Evolutionary conservation across 495 filamentous ascomycete species (phyloP), one percentile per base, ranked within the genome.

Genomic region (Aspergillus conjunctus): DNA sequence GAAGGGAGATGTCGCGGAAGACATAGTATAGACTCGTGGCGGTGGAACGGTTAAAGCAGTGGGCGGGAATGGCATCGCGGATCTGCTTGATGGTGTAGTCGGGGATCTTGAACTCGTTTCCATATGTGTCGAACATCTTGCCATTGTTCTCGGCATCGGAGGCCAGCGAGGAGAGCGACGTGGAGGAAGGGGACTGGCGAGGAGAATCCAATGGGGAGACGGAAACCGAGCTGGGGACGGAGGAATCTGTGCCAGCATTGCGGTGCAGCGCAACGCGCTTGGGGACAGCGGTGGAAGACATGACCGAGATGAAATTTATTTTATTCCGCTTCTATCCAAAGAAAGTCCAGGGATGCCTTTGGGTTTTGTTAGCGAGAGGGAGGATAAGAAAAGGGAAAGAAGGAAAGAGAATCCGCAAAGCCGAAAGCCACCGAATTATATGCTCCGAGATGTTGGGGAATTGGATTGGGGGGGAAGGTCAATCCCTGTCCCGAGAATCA

Each of bases 131-230:
- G 26, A 85, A 64, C 71, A 92, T 83, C 74, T 85, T 86, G 73
- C 78, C 75, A 32, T 61, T 63, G 43, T 50, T 65, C 60, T 79
- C 76, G 49, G 63, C 62, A 3, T 78, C 77, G 14, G 91, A 94
- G 48, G 85, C 86, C 77, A 97, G 80, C 45, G 93, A 97, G 31
- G 93, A 97, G 52, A 97, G 83, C 3, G 93, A 97, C 6, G 94
- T 95, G 20, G 89, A 89, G 9, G 93, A 97, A 18, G 91, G 85
- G 11, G 91, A 95, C 39, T 85, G 85, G 34, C 82, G 80, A 54
- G 92, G 91, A 54, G 86, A 88, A 66, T 87, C 84, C 44, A 81
- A 70, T 7, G 88, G 88, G 11, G 90, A 91, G 39, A 78, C 82
- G 37, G 85, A 77, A 46, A 83, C 82, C 4, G 85, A 87, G 69